Conservation (phyloP, 2,329 filamentous ascomycete genomes). For the Epichloe gansuensis region DNA sequence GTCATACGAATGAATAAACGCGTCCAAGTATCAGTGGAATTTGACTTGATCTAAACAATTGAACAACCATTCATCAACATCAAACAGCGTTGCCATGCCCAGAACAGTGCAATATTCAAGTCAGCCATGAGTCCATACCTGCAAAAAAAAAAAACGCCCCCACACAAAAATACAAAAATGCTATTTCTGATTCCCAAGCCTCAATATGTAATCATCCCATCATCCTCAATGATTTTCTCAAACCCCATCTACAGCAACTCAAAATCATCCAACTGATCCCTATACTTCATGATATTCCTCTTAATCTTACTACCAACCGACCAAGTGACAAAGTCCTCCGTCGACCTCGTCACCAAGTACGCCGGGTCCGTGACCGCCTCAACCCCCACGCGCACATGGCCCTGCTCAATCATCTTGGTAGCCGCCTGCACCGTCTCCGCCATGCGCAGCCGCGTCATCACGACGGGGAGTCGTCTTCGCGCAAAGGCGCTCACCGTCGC, state of each 20-base stretch:
- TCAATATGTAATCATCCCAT: background rate
- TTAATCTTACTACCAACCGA: conserved; percentile 94
- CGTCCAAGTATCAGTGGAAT: no score
- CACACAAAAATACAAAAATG: background rate
- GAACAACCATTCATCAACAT: no score
- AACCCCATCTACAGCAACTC: conserved; percentile 55
- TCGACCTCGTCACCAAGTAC: conserved; percentile 74
- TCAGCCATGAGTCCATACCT: background rate
- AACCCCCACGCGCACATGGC: conserved; percentile 82
- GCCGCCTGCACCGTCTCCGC: conserved; percentile 79
- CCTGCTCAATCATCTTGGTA: conserved; percentile 83
- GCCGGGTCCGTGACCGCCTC: conserved; percentile 85
- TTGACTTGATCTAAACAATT: background rate
- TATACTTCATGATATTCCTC: conserved; percentile 87
- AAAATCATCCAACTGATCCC: conserved; percentile 91
- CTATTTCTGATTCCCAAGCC: background rate
- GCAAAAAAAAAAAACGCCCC: background rate
- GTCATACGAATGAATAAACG: no score
- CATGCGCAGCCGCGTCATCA: conserved; percentile 88
- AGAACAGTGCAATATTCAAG: background rate
- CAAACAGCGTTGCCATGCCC: no score
- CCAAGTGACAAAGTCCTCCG: conserved; percentile 97
- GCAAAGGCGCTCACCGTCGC: conserved; percentile 86
- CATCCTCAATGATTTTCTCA: background rate
- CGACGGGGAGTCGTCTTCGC: conserved; percentile 67